Percentiles rank a stretch among this genome's conserved stretches.
Conservation (phyloP, 1,284 basidiomycete genomes). For the Tylopilus sp. region DNA sequence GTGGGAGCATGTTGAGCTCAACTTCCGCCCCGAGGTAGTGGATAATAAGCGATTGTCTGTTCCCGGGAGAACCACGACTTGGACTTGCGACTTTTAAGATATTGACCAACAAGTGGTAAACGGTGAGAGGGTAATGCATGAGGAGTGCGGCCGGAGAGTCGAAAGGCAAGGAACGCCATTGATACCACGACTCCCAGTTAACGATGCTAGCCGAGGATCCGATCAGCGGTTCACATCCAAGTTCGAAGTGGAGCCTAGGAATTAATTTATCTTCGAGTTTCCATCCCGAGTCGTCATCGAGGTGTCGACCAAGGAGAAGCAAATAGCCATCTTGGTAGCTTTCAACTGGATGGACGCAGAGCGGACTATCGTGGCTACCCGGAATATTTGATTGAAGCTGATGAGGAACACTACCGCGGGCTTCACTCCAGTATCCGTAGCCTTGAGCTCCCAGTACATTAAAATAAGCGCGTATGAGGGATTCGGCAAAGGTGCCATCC, state of each 20-base stretch:
- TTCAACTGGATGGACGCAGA: conserved; percentile 11
- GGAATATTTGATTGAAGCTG: conserved; percentile 19
- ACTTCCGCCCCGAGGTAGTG: conserved; percentile 40
- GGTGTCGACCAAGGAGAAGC: conserved; percentile 30
- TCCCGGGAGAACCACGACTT: conserved; percentile 16
- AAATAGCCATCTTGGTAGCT: conserved; percentile 34
- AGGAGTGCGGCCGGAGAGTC: conserved; percentile 41
- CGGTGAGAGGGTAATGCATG: conserved; percentile 39
- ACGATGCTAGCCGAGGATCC: conserved; percentile 27
- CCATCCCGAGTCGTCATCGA: conserved; percentile 38
- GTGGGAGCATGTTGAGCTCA: conserved; percentile 43
- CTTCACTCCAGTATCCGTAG: conserved; percentile 39
- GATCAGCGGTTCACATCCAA: conserved; percentile 21
- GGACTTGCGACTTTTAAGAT: conserved; percentile 34
- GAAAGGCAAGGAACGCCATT: conserved; percentile 38
- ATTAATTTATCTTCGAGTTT: conserved; percentile 35
- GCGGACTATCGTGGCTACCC: background rate
- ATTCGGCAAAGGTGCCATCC: conserved; percentile 37
- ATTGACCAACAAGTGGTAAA: conserved; percentile 37
- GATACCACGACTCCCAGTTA: conserved; percentile 41
- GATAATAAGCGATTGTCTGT: conserved; percentile 30
- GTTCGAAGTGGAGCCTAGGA: conserved; percentile 33
- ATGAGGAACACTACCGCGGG: conserved; percentile 35
- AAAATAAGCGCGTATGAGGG: conserved; percentile 37
- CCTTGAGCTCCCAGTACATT: conserved; percentile 37